A percentile compares a stretch with the other conserved stretches of the same genome.
phyloP scores from a whole-genome alignment of 2,329 filamentous ascomycete genomes.

The Fusarium pilosicola region DNA sequence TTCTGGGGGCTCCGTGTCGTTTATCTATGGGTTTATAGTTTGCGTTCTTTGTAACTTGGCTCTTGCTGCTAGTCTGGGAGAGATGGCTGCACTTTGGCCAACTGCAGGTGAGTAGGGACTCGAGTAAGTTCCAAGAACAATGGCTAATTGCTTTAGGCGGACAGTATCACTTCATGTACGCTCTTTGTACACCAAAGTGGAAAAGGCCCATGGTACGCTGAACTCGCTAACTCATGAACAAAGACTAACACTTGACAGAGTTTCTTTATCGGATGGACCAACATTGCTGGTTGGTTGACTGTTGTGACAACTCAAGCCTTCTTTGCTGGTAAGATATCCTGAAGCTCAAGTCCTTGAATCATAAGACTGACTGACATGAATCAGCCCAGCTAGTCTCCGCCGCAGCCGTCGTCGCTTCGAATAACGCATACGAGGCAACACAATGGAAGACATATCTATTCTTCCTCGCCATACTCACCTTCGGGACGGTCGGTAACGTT shows the following conservation, averaged over 20 bases:
- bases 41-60: conserved; percentile 56
- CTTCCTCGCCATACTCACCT: conserved; percentile 46
- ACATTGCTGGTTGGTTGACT: conserved; percentile 57
- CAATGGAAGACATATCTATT: conserved; percentile 56
- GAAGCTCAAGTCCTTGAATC: accelerated
- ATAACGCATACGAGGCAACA: conserved; percentile 50
- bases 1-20: conserved; percentile 54
- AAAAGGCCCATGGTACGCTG: conserved; percentile 45
- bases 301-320: conserved; percentile 56
- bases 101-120: conserved; percentile 48
- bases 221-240: accelerated
- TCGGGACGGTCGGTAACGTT: conserved; percentile 46
- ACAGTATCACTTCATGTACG: conserved; percentile 59
- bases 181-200: conserved; percentile 50
- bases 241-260: conserved; percentile 43
- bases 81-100: conserved; percentile 57
- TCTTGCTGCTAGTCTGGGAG: conserved; percentile 55
- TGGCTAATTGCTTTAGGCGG: conserved; percentile 34
- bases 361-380: not conserved
- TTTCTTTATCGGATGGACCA: conserved; percentile 56
- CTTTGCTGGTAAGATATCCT: conserved; percentile 49
- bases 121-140: no score
- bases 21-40: conserved; percentile 58
- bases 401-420: conserved; percentile 53
- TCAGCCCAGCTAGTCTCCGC: conserved; percentile 56